These are phyloP conservation scores for Alternaria panax DNA, from an alignment of 2,329 filamentous ascomycete species.

Conservation along the genomic window DNA sequence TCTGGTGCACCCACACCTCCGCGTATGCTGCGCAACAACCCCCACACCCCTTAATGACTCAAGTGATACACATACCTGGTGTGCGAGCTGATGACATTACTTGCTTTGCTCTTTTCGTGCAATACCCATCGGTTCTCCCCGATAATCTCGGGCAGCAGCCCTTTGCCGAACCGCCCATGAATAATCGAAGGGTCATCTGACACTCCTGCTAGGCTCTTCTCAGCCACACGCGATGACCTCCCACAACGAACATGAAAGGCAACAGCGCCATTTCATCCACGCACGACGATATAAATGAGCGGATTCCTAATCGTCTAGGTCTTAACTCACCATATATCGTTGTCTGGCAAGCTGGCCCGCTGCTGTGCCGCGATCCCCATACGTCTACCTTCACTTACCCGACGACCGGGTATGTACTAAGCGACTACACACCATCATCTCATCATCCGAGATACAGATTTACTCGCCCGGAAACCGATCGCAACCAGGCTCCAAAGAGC, in stretches of 20 bases:
- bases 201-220: constrained; percentile 26
- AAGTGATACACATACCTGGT: background rate
- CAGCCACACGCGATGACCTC: constrained; percentile 29
- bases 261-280: constrained; percentile 20
- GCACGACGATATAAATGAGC: constrained; percentile 9
- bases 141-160: background rate
- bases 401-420: constrained; percentile 31
- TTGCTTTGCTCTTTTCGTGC: constrained; percentile 9
- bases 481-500: background rate
- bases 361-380: constrained; percentile 25
- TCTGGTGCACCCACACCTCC: constrained; percentile 3
- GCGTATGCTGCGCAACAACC: constrained; percentile 2
- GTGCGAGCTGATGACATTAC: background rate
- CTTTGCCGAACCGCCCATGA: constrained; percentile 6
- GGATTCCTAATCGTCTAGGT: background rate
- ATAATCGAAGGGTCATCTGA: constrained; percentile 33
- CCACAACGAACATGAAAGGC: constrained; percentile 28
- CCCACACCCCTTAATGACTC: background rate
- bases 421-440: constrained; percentile 16
- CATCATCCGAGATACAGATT: constrained; percentile 1
- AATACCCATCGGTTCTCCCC: background rate
- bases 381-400: constrained; percentile 32
- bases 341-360: constrained; percentile 13
- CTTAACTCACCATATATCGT: constrained; percentile 16
- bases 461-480: constrained; percentile 1